Percentiles rank a stretch among this genome's conserved stretches.
Conservation (phyloP, 495 filamentous ascomycete species). For the Darksidea phi region DNA sequence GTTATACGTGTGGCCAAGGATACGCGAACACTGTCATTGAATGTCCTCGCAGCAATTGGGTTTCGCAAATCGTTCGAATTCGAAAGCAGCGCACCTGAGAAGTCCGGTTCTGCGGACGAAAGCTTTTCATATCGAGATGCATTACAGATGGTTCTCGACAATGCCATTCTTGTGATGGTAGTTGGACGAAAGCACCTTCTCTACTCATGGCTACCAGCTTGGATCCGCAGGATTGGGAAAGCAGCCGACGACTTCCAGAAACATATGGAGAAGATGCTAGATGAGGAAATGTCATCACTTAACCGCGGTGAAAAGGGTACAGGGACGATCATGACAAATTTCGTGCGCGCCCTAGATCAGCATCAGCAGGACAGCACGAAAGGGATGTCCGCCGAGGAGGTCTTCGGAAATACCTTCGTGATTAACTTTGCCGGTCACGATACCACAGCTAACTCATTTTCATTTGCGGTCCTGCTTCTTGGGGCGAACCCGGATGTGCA, state of each 20-base stretch:
- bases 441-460: conserved; percentile 50
- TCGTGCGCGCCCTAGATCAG: conserved; percentile 23
- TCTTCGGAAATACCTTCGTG: conserved; percentile 53
- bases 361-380: conserved; percentile 9
- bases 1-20: conserved; percentile 36
- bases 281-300: conserved; percentile 1
- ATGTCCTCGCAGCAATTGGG: conserved; percentile 43
- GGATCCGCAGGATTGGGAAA: conserved; percentile 10
- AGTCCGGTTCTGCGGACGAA: conserved; percentile 4
- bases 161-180: conserved; percentile 24
- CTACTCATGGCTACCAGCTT: neutral
- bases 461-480: conserved; percentile 46
- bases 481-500: conserved; percentile 48
- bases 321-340: conserved; percentile 17
- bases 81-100: conserved; percentile 8
- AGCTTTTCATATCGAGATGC: conserved; percentile 32
- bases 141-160: conserved; percentile 16
- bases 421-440: conserved; percentile 56
- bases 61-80: conserved; percentile 45
- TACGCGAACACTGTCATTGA: conserved; percentile 41
- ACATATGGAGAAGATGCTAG: conserved; percentile 20
- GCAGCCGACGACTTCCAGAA: conserved; percentile 18
- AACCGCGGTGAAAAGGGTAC: conserved; percentile 4
- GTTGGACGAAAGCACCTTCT: conserved; percentile 11
- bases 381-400: conserved; percentile 42